Conservation (phyloP, 176 grass and related monocot genomes). For the Secale cereale region DNA sequence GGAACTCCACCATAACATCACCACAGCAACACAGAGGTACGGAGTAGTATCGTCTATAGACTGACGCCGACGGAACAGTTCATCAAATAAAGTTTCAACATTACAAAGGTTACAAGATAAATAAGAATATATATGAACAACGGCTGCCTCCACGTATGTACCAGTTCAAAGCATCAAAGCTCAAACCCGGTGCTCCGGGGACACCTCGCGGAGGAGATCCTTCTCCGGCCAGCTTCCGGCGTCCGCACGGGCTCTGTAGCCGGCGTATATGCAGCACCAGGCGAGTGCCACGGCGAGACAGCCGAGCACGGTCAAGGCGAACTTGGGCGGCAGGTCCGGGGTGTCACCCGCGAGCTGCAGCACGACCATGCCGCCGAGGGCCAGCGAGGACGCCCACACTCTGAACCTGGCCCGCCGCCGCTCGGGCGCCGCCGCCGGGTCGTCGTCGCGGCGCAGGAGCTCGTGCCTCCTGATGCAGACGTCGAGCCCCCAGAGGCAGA, state of each 20-base stretch:
- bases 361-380: not conserved
- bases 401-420: not conserved
- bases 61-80: no score
- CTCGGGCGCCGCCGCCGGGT: not conserved
- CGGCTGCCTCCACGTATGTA: no score
- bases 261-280: not conserved
- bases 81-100: no score
- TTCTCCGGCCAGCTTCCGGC: not conserved
- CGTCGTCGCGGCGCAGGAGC: not conserved
- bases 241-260: not conserved
- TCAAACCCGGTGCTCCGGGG: conserved; percentile 3
- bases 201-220: not conserved
- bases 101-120: no score
- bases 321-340: not conserved
- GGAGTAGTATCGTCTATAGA: no score
- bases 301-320: not conserved
- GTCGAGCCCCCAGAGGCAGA: not conserved
- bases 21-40: no score
- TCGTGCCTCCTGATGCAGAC: not conserved
- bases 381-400: not conserved
- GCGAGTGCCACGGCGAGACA: not conserved
- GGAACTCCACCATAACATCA: no score
- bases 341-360: not conserved
- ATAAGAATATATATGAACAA: no score
- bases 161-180: not conserved